Evolutionary conservation across 1,139 yeast species (phyloP).

Genomic region (Casaregolazyma suthepensis): DNA sequence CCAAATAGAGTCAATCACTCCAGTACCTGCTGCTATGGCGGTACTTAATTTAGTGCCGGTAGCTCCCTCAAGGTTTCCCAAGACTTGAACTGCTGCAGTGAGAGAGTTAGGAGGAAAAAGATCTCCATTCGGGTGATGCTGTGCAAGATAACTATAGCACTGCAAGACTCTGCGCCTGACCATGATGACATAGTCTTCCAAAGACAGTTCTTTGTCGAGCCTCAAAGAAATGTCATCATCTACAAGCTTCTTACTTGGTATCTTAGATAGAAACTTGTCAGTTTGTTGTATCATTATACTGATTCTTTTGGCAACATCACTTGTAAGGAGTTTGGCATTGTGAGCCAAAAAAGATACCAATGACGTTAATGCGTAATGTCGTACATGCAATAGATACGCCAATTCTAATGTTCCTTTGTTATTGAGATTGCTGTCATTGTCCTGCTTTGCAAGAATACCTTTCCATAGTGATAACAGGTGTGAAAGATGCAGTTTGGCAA

Average conservation of each 20-base stretch:
- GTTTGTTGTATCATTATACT: constrained; percentile 30
- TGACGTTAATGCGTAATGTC: constrained; percentile 35
- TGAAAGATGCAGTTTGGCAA: constrained; percentile 63
- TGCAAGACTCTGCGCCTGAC: constrained; percentile 32
- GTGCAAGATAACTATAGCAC: constrained; percentile 30
- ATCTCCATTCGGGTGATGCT: constrained; percentile 22
- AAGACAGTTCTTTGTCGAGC: constrained; percentile 22
- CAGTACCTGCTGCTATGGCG: constrained; percentile 31
- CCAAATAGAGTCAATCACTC: constrained; percentile 31
- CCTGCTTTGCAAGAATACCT: constrained; percentile 52
- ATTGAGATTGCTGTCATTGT: constrained; percentile 27
- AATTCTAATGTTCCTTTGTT: constrained; percentile 30
- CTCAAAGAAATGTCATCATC: constrained; percentile 27
- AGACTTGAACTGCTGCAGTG: constrained; percentile 30
- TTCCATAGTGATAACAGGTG: constrained; percentile 80
- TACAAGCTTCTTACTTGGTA: constrained; percentile 23
- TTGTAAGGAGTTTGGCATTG: constrained; percentile 33
- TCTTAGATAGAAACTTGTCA: constrained; percentile 26
- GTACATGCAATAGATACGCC: constrained; percentile 32
- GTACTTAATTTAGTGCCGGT: constrained; percentile 28
- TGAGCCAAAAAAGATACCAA: constrained; percentile 32
- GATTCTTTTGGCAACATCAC: constrained; percentile 36
- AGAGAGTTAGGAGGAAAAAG: constrained; percentile 31
- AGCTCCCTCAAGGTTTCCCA: constrained; percentile 32
- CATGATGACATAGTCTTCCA: constrained; percentile 28